Evolutionary conservation across 169 alveolate genomes (phyloP), one percentile per base, ranked within the genome.

Genomic region (Eimeria brunetti): DNA sequence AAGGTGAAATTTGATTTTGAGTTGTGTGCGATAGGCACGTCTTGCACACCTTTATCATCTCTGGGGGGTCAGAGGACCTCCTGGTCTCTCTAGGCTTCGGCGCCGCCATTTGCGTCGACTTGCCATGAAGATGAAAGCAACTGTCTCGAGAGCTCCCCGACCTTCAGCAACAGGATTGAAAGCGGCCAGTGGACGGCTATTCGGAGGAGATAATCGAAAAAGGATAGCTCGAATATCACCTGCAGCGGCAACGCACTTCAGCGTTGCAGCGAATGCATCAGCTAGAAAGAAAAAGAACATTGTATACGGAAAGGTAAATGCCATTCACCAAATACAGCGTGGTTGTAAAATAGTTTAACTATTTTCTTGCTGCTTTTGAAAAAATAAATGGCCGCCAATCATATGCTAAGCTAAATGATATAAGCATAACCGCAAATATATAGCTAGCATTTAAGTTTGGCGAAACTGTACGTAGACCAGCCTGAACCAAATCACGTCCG

Each of bases 71-170:
- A 49, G 38, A 4, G 89, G 73, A n/a, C 89, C 89, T 16, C 89
- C 89, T 27, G 69, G 49, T 20, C 89, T 81, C 75, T 36, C 33
- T 18, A 49, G 89, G 73, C 89, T 81, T 33, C 89, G 89, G n/a
- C 89, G 89, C 41, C 89, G 89, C 53, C 53, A 81, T 53, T n/a
- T 81, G 12, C 89, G 89, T 4, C 89, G 89, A 9, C 30, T 81
- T 33, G 62, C 46, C 14, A 53, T 33, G 18, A 51, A 30, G 33
- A 51, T 51, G 71, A 81, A 33, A 24, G 49, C 89, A 53, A 53
- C 56, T 20, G 69, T 33, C 16, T 27, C 69, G 12, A 56, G 46
- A 6, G 46, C 53, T 81, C 62, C 75, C 56, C 67, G 73, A n/a
- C 33, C 49, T 27, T n/a, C 46, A 80, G 11, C 53, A 81, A n/a